Evolutionary conservation across 1,139 yeast species (phyloP).

Genomic region (Taphrina sp.): DNA sequence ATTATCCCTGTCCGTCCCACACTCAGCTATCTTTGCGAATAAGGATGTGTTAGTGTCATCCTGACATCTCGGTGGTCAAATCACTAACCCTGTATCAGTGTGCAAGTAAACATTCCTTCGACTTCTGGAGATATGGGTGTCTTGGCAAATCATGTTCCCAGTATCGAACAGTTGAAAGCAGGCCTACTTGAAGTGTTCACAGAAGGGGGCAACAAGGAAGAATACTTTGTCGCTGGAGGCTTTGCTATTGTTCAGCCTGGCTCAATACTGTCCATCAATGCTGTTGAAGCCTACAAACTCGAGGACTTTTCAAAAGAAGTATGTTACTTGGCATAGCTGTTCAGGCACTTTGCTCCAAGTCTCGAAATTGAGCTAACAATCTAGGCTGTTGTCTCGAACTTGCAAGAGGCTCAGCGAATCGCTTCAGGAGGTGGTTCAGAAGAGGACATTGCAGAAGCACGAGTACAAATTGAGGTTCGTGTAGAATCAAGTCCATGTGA

Average conservation of each 20-base stretch:
- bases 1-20: slow-evolving; percentile 88
- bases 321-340: too few relatives aligned
- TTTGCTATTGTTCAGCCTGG: slow-evolving; percentile 97
- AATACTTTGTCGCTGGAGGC: slow-evolving; percentile 90
- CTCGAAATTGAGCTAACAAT: too few relatives aligned
- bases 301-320: slow-evolving; percentile 76
- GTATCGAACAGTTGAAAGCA: slow-evolving; percentile 93
- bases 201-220: slow-evolving; percentile 72
- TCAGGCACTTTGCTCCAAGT: too few relatives aligned
- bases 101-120: slow-evolving; percentile 96
- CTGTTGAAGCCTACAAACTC: slow-evolving; percentile 93
- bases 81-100: too few relatives aligned
- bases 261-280: slow-evolving; percentile 83
- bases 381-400: slow-evolving; percentile 67
- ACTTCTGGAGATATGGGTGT: slow-evolving; percentile 96
- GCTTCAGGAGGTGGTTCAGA: slow-evolving; percentile 74
- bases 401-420: slow-evolving; percentile 94
- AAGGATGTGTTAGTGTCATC: slow-evolving; percentile 30
- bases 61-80: too few relatives aligned
- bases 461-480: slow-evolving; percentile 82
- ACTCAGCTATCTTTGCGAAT: slow-evolving; percentile 41
- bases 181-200: slow-evolving; percentile 92
- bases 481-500: background rate
- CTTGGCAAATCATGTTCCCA: slow-evolving; percentile 96
- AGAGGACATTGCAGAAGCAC: slow-evolving; percentile 88